These are phyloP conservation scores for Phytopythium boreale DNA, from an alignment of 352 stramenopile species.

Conservation along the genomic window DNA sequence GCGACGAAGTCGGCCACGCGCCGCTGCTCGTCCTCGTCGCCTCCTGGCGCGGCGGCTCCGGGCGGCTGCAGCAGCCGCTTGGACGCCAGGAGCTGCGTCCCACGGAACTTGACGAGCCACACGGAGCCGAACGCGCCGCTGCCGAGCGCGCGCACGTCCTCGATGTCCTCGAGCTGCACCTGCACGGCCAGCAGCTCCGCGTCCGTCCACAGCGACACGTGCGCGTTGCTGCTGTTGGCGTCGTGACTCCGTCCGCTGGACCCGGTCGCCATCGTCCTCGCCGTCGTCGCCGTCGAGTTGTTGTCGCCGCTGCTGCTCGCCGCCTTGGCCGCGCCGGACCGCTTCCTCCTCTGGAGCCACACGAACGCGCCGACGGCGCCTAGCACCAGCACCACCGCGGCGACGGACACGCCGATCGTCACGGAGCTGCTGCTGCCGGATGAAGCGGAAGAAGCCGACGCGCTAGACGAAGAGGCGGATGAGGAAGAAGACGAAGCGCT, in stretches of 20 bases:
- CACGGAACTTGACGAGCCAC: slow-evolving; percentile 66
- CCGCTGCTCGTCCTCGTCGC: slow-evolving; percentile 3
- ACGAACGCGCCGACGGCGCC: neutral
- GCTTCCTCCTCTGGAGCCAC: neutral
- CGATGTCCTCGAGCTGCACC: slow-evolving; percentile 19
- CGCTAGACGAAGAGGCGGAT: neutral
- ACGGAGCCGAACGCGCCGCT: slow-evolving; percentile 81
- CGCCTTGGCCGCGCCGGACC: neutral
- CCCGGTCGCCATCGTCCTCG: neutral
- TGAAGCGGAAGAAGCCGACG: neutral
- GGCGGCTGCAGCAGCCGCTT: slow-evolving; percentile 8
- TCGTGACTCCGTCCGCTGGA: neutral
- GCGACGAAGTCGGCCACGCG: neutral
- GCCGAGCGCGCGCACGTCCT: slow-evolving; percentile 51
- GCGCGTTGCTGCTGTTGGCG: neutral
- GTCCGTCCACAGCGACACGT: slow-evolving; percentile 15
- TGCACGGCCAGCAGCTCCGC: slow-evolving; percentile 24
- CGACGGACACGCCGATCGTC: neutral
- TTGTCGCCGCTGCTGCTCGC: neutral
- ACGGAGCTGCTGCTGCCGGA: neutral
- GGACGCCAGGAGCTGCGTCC: slow-evolving; percentile 8
- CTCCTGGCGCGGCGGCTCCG: too few relatives aligned
- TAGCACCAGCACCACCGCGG: neutral
- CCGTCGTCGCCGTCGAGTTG: neutral
- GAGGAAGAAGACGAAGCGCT: neutral